These are phyloP conservation scores for Trichomonascaceae sp. DNA, from an alignment of 1,139 yeast genomes.

Conservation along the genomic window DNA sequence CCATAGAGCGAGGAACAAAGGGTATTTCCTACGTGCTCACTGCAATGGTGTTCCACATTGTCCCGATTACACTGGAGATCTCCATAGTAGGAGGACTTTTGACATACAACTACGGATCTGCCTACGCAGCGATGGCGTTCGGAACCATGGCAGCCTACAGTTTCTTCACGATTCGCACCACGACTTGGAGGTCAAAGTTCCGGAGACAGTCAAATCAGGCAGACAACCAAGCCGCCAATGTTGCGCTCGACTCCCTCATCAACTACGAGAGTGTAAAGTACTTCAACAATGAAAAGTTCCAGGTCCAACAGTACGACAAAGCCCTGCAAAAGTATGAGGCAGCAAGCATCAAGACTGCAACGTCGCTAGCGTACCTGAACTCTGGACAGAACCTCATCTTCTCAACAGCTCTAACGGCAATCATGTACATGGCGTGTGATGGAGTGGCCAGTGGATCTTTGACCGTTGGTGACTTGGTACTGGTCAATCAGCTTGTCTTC, in stretches of 20 bases:
- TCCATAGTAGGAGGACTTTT: conserved; percentile 86
- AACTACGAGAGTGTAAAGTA: conserved; percentile 92
- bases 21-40: conserved; percentile 88
- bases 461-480: conserved; percentile 92
- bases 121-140: conserved; percentile 82
- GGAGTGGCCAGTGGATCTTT: conserved; percentile 75
- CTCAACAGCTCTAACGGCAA: conserved; percentile 81
- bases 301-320: conserved; percentile 66
- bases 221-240: conserved; percentile 87
- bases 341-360: conserved; percentile 79
- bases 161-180: conserved; percentile 75
- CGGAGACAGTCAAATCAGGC: conserved; percentile 87
- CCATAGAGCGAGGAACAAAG: conserved; percentile 95
- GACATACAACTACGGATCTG: conserved; percentile 80
- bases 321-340: conserved; percentile 67
- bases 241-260: conserved; percentile 85
- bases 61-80: conserved; percentile 87
- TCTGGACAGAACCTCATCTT: conserved; percentile 89
- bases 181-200: conserved; percentile 93
- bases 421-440: conserved; percentile 98
- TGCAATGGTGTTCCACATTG: conserved; percentile 93
- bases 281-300: conserved; percentile 77
- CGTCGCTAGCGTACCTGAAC: conserved; percentile 80
- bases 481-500: conserved; percentile 89
- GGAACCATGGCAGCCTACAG: conserved; percentile 82